Evolutionary conservation across 2,329 filamentous ascomycete genomes (phyloP), one percentile per base, ranked within the genome.

Genomic region (Cercospora zeina): DNA sequence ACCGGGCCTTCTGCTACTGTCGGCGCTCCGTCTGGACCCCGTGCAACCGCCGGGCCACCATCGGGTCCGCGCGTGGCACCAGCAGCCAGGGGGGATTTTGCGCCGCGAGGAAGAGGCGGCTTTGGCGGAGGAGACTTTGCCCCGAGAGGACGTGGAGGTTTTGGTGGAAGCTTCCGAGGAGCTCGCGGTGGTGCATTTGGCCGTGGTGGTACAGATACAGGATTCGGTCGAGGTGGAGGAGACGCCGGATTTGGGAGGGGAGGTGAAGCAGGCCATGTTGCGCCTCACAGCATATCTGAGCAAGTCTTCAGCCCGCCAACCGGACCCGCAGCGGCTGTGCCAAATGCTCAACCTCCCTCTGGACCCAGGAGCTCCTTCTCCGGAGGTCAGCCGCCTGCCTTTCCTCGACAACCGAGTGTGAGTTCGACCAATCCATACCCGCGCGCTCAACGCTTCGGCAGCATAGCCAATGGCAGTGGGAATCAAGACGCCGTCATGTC

Each of bases 361-460:
- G 73, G 71, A 34, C 75, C 74, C 37, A 68, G 74, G 24, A 68
- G 66, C 37, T 72, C 72, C 14, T 71, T 70, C 56, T 67, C 68
- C 14, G 65, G 69, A 49, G 60, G 63, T 49, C 54, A 63, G 54
- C 47, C 64, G 37, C 57, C 65, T 45, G 50, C 63, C n/a, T 60
- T 62, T 11, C 78, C 77, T 68, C 75, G 79, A 37, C 78, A 77
- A 27, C 76, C 74, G 5, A 75, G 70, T 67, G 80, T 77, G 62
- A 76, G 73, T 57, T 77, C 78, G 10, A 78, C 77, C 1, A 80
- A 78, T 1, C 80, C 79, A 0, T 81, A 80, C 57, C 78, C 79
- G 9, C 78, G 79, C 27, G 77, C 77, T 1, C 78, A 79, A 69
- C 78, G 79, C 42, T 81, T 81, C 61, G 67, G 58, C 9, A 58